Conservation (phyloP, 495 filamentous ascomycete species). For the Podospora comata region DNA sequence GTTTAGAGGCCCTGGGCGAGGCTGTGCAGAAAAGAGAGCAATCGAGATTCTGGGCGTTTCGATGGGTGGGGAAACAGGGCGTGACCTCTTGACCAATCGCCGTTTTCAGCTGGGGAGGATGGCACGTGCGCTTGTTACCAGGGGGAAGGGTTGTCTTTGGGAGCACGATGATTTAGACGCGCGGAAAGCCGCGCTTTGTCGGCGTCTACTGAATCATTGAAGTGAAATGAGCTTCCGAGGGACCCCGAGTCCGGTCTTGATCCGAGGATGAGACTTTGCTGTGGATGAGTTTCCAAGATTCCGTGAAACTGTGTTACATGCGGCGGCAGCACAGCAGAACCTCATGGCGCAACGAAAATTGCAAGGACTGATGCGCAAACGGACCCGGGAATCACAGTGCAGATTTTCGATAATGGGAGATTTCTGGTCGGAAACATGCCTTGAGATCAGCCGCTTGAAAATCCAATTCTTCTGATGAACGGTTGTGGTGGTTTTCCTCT, state of each 20-base stretch:
- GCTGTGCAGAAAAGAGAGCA: conserved; percentile 12
- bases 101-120: conserved; percentile 19
- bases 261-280: neutral
- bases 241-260: neutral
- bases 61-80: conserved; percentile 16
- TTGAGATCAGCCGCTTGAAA: neutral
- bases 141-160: neutral
- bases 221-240: neutral
- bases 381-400: neutral
- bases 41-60: conserved; percentile 26
- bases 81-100: conserved; percentile 22
- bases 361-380: neutral
- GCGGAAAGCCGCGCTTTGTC: neutral
- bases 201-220: neutral
- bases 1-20: conserved; percentile 7
- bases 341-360: neutral
- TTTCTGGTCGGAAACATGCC: neutral
- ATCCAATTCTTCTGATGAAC: neutral
- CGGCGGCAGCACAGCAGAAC: neutral
- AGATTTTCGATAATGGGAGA: neutral
- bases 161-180: conserved; percentile 1
- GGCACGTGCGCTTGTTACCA: neutral
- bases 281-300: neutral
- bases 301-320: neutral
- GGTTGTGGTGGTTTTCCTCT: neutral